Conservation (phyloP, 192 early-diverging fungal genomes). For the Coemansia pectinata region DNA sequence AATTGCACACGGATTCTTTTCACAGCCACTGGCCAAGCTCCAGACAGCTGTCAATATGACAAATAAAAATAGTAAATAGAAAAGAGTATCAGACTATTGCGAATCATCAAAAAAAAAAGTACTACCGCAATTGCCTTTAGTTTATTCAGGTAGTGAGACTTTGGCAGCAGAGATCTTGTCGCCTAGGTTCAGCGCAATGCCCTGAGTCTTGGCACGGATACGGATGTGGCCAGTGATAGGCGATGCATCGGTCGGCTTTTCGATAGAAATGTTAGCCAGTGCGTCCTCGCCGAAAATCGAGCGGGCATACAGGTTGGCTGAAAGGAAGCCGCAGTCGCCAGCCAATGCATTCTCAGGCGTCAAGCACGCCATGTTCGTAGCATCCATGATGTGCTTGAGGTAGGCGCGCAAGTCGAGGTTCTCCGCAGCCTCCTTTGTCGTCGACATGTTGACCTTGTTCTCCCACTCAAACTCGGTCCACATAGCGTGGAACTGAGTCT, state of each 20-base stretch:
- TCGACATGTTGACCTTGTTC: constrained; percentile 98
- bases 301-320: constrained; percentile 95
- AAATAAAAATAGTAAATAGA: too few relatives aligned
- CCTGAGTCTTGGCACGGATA: constrained; percentile 98
- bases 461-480: constrained; percentile 99
- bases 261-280: constrained; percentile 95
- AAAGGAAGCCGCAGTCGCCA: constrained; percentile 96
- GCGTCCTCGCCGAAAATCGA: constrained; percentile 99
- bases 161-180: constrained; percentile 69
- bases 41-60: too few relatives aligned
- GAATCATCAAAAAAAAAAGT: constrained; percentile 5
- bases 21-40: not conserved
- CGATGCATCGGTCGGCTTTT: constrained; percentile 67
- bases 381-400: constrained; percentile 90
- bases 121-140: not conserved
- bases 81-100: not conserved
- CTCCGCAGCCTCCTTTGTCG: constrained; percentile 70
- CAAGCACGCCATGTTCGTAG: constrained; percentile 97
- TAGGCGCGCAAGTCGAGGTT: constrained; percentile 82
- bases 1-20: too few relatives aligned
- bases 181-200: constrained; percentile 93
- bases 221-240: constrained; percentile 94
- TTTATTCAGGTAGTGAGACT: constrained; percentile 23
- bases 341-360: constrained; percentile 89
- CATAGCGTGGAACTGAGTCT: constrained; percentile 95